These are phyloP conservation scores for Dionaea muscipula DNA, from an alignment of 179 eudicot species.

Conservation along the genomic window DNA sequence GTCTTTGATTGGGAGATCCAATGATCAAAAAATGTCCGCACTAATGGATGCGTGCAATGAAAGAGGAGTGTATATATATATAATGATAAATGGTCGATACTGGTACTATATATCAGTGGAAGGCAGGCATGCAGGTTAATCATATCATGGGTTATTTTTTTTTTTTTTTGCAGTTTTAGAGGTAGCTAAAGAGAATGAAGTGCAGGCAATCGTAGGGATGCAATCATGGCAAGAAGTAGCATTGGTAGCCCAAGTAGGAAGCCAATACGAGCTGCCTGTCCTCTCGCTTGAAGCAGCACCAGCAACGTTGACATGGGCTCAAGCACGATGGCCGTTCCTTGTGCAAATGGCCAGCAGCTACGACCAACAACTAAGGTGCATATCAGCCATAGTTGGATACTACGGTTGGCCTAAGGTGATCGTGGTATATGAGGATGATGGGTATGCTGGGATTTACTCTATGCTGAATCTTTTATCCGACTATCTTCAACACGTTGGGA, in stretches of 20 bases:
- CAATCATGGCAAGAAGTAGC: conserved; percentile 29
- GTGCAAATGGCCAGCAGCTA: conserved; percentile 22
- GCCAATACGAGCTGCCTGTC: conserved; percentile 18
- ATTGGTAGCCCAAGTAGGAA: conserved; percentile 21
- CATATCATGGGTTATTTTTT: background rate
- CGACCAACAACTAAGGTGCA: conserved; percentile 13
- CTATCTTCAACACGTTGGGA: conserved; percentile 17
- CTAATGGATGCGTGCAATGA: too few relatives aligned
- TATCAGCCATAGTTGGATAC: conserved; percentile 23
- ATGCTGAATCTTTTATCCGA: conserved; percentile 15
- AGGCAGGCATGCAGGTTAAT: background rate
- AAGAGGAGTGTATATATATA: too few relatives aligned
- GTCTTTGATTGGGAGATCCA: too few relatives aligned
- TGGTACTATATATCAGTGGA: background rate
- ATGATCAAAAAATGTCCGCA: too few relatives aligned
- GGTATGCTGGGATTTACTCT: conserved; percentile 10
- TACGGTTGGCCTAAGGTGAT: conserved; percentile 21
- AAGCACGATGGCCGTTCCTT: conserved; percentile 27
- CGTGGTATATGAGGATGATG: conserved; percentile 21
- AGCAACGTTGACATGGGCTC: conserved; percentile 11
- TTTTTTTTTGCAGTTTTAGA: conserved; percentile 17
- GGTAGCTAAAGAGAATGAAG: conserved; percentile 13
- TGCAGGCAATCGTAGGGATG: conserved; percentile 27
- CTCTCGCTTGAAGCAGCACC: conserved; percentile 25
- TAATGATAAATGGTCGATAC: too few relatives aligned